Percentiles rank a stretch among this genome's conserved stretches.
Conservation (phyloP, 2,329 filamentous ascomycete species). For the Exophiala mesophila region DNA sequence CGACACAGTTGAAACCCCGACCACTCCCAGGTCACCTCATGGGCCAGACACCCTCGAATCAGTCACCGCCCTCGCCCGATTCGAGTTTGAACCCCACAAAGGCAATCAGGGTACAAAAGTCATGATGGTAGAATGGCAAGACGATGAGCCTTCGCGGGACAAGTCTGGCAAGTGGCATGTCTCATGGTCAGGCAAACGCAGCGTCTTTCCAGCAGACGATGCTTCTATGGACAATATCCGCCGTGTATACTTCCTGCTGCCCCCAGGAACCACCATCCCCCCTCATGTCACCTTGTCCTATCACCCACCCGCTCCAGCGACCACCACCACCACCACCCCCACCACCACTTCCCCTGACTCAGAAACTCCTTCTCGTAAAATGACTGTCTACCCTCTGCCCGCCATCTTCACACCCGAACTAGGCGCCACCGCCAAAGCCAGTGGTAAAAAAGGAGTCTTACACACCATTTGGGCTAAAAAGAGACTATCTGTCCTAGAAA, state of each 20-base stretch:
- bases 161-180: constrained; percentile 64
- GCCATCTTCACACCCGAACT: constrained; percentile 79
- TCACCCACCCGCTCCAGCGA: constrained; percentile 34
- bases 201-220: constrained; percentile 63
- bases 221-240: constrained; percentile 49
- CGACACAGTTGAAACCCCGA: constrained; percentile 13
- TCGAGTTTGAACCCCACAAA: constrained; percentile 75
- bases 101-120: constrained; percentile 84
- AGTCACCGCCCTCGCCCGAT: constrained; percentile 66
- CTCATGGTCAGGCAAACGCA: constrained; percentile 75
- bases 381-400: constrained; percentile 72
- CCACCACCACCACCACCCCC: background rate
- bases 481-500: constrained; percentile 66
- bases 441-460: constrained; percentile 73
- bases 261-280: constrained; percentile 66
- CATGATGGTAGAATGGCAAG: constrained; percentile 88
- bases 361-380: constrained; percentile 32
- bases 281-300: constrained; percentile 63
- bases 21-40: constrained; percentile 20
- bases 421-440: constrained; percentile 59
- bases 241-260: constrained; percentile 75
- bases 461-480: constrained; percentile 90
- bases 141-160: constrained; percentile 48
- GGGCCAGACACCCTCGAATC: constrained; percentile 27
- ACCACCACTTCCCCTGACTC: constrained; percentile 30